phyloP scores from a whole-genome alignment of 2,329 filamentous ascomycete species.

The Colletotrichum sp. region DNA sequence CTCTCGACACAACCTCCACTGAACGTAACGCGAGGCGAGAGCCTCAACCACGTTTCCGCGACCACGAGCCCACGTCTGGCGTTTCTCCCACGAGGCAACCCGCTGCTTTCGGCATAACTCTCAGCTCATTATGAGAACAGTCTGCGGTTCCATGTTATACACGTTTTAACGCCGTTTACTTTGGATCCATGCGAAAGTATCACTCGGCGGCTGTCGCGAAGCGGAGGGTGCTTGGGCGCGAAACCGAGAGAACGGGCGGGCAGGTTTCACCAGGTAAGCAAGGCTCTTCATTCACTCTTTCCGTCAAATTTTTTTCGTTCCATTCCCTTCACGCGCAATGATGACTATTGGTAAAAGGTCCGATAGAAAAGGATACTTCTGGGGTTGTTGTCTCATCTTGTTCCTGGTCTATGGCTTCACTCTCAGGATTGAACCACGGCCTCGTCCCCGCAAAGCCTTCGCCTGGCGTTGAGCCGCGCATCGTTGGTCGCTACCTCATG shows the following conservation, averaged over 20 bases:
- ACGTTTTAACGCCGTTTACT: neutral
- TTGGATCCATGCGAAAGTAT: conserved; percentile 7
- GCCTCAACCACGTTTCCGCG: conserved; percentile 9
- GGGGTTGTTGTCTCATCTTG: conserved; percentile 43
- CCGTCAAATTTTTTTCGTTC: neutral
- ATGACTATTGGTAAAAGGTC: conserved; percentile 72
- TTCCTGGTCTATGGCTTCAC: conserved; percentile 20
- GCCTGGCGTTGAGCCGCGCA: neutral
- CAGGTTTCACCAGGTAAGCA: neutral
- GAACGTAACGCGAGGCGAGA: conserved; percentile 14
- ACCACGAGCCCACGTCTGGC: neutral
- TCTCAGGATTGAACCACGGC: conserved; percentile 19
- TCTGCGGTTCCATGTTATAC: neutral
- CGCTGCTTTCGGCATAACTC: neutral
- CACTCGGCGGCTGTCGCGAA: neutral
- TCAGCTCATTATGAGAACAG: neutral
- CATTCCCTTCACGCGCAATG: conserved; percentile 36
- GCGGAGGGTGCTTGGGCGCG: conserved; percentile 12
- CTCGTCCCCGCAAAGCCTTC: conserved; percentile 1
- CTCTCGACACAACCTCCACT: conserved; percentile 6
- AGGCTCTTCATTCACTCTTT: neutral
- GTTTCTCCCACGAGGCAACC: neutral
- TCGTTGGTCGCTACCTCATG: neutral
- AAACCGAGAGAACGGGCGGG: neutral
- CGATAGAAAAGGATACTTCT: conserved; percentile 54